Evolutionary conservation across 2,329 filamentous ascomycete species (phyloP), one percentile per base, ranked within the genome.

Genomic region (Exophiala sideris): DNA sequence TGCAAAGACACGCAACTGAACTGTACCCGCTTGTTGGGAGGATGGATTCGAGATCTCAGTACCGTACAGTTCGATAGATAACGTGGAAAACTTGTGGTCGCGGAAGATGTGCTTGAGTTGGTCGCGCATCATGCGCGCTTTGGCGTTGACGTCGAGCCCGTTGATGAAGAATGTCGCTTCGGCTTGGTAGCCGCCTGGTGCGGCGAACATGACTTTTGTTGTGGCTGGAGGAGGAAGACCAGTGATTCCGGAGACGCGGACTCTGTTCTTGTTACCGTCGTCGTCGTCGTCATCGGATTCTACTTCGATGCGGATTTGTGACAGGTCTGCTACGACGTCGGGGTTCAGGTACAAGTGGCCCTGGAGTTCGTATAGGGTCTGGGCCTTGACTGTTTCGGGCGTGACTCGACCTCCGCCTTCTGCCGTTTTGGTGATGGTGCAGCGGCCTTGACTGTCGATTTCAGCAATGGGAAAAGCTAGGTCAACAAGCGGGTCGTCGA

Each of bases 331-430:
- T 18, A 70, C 73, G 5, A 79, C 75, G 54, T 80, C 57, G 3
- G 49, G 46, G 62, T 80, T 78, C 8, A 79, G 65, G 53, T 80
- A 80, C 2, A 74, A 56, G 40, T 70, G 72, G 2, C 71, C 71
- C 48, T 79, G 76, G 1, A 79, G 57, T 62, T 79, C 77, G 46
- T 79, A 79, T 1, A 79, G 53, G 8, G 79, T 65, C 61, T 79
- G 76, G 24, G 70, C 73, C 35, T 68, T 71, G 12, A 76, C 69
- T 0, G 67, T 72, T 24, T 69, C 67, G 8, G 53, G 51, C 2
- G 59, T 67, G 1, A 77, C 70, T 8, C 68, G 65, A 0, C 75
- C 76, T 10, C 73, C 71, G 6, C 69, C 70, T 0, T 58, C 62
- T 3, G 70, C 65, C 41, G 76, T 74, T 53, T 78, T 80, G 1